Percentiles rank a stretch among this genome's conserved stretches.
phyloP scores from a whole-genome alignment of 1,284 basidiomycete species.

The Paramarasmius palmivorus region DNA sequence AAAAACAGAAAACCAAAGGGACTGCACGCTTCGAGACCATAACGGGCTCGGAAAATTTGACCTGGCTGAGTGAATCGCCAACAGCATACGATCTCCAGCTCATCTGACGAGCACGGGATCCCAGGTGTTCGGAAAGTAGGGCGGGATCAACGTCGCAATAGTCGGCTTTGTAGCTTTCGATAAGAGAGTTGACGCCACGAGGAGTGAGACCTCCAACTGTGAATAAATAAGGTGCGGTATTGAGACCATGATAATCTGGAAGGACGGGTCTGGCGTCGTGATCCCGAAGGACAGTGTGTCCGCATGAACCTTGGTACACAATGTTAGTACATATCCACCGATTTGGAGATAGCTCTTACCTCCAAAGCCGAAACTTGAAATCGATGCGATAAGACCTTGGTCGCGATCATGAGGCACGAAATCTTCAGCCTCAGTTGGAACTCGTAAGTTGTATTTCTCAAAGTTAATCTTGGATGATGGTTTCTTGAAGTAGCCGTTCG shows the following conservation, averaged over 20 bases:
- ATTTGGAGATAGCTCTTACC: slow-evolving; percentile 8
- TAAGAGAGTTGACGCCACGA: not conserved
- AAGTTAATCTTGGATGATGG: slow-evolving; percentile 20
- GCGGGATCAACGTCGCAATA: not conserved
- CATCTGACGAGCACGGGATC: not conserved
- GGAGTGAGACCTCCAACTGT: slow-evolving; percentile 4
- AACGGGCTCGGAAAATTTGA: not conserved
- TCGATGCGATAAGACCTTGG: slow-evolving; percentile 17
- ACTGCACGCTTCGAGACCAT: slow-evolving; percentile 2
- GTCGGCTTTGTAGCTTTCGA: slow-evolving; percentile 2
- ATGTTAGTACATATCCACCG: not conserved
- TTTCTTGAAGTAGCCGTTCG: slow-evolving; percentile 20
- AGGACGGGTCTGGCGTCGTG: slow-evolving; percentile 1
- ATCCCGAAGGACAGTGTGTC: slow-evolving; percentile 4
- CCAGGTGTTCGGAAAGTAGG: slow-evolving; percentile 1
- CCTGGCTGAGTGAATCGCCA: not conserved
- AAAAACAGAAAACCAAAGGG: slow-evolving; percentile 4
- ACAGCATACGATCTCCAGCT: slow-evolving; percentile 2
- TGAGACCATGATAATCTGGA: not conserved
- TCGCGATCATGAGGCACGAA: slow-evolving; percentile 13
- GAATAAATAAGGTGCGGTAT: not conserved
- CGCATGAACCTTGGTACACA: slow-evolving; percentile 13
- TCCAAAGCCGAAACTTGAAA: slow-evolving; percentile 23
- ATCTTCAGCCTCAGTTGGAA: slow-evolving; percentile 16
- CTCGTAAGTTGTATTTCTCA: slow-evolving; percentile 19